Evolutionary conservation across 306 rosid species (phyloP).

Genomic region (Inga oerstediana): DNA sequence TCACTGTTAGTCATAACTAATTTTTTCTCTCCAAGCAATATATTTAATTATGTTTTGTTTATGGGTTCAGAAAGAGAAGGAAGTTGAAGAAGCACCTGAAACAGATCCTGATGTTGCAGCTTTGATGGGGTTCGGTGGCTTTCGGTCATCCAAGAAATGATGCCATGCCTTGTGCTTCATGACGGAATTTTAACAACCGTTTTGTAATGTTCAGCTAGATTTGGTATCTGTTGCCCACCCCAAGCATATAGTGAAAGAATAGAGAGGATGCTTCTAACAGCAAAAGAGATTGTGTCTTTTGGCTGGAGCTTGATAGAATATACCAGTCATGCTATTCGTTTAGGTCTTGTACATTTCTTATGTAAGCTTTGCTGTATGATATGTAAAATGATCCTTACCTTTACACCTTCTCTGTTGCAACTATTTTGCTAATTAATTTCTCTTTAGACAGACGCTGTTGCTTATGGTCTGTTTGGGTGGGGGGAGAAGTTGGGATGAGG

Average conservation of each 20-base stretch:
- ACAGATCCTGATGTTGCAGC: slow-evolving; percentile 91
- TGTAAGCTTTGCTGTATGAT: slow-evolving; percentile 35
- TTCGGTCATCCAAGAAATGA: slow-evolving; percentile 78
- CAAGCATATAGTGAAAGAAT: slow-evolving; percentile 17
- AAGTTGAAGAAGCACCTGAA: slow-evolving; percentile 76
- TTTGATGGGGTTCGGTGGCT: slow-evolving; percentile 99
- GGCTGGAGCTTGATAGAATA: slow-evolving; percentile 9
- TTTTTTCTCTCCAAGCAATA: background rate
- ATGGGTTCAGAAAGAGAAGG: slow-evolving; percentile 74
- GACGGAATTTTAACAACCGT: slow-evolving; percentile 24
- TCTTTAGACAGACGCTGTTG: background rate
- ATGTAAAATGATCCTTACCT: slow-evolving; percentile 15
- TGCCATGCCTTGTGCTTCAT: slow-evolving; percentile 23
- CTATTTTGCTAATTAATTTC: background rate
- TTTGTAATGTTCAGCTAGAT: slow-evolving; percentile 37
- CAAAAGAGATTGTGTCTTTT: background rate
- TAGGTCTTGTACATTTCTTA: slow-evolving; percentile 41
- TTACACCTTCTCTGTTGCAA: background rate
- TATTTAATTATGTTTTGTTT: slow-evolving; percentile 20
- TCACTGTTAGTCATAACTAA: background rate
- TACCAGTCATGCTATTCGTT: slow-evolving; percentile 14
- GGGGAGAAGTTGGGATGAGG: background rate
- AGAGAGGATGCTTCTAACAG: background rate
- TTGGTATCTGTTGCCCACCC: slow-evolving; percentile 6
- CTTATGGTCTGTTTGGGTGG: background rate